Base-by-base conservation (phyloP, 2,329 filamentous ascomycete species). In the Fusarium zealandicum region DNA sequence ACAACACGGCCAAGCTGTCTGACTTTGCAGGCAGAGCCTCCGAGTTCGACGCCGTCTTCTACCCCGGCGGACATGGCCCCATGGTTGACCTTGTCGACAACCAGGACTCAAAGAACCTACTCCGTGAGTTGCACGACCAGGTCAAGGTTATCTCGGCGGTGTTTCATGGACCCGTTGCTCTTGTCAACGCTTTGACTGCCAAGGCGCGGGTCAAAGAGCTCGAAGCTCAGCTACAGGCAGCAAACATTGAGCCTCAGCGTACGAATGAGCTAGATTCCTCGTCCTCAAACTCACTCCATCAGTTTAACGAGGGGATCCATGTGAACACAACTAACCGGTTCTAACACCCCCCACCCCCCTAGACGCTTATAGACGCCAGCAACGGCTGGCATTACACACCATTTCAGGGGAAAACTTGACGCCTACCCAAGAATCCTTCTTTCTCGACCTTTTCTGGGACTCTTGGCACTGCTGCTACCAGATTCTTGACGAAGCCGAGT, bases 31-130 rank as follows among this genome's bases (percentile, higher is more conserved):
- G 82, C 20, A 79, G 78, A 39, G 80, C 82, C 2, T 71, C 69
- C 50, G 84, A 88, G 55, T 90, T 85, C 65, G 88, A 84, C 64
- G 87, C 85, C 27, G 41, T 83, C 59, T 81, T 82, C 70, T 81
- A 75, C 70, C 80, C 81, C 1, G 82, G 82, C 62, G 82, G 82
- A 51, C 80, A 84, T 74, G 82, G 82, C 48, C 81, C 86, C 63
- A 86, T 89, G 83, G 88, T 81, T 71, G 86, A 89, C 70, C 81
- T 90, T 20, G 80, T 79, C 40, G 73, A 74, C 51, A 81, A 87
- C 69, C 57, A 72, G 7, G 74, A 78, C 16, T 84, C 81, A 27
- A 81, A 83, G 58, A 73, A 78, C 51, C 72, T 90, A 30, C 82
- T 87, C 64, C 73, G 76, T 51, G 83, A 88, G 69, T 88, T 90